A percentile compares a stretch with the other conserved stretches of the same genome.
phyloP scores from a whole-genome alignment of 106 monocot species.

The Dendrobium catenatum region DNA sequence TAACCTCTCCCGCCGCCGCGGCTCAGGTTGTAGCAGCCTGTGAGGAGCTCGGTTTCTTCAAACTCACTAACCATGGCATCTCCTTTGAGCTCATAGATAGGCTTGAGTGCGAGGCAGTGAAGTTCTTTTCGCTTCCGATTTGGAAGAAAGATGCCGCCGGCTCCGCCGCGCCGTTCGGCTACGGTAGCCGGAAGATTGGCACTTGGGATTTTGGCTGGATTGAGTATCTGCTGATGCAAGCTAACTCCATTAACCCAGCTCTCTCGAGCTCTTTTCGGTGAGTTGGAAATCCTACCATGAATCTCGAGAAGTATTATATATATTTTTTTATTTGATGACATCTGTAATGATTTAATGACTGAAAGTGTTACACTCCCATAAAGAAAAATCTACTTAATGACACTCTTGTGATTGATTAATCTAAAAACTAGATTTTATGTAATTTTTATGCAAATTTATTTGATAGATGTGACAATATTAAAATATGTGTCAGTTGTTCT shows the following conservation, averaged over 20 bases:
- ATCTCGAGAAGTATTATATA: too few species aligned
- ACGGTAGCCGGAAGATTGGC: constrained; percentile 72
- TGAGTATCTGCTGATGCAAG: constrained; percentile 70
- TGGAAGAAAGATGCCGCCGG: constrained; percentile 38
- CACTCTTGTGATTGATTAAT: too few species aligned
- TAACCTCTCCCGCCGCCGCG: constrained; percentile 9
- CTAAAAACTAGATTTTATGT: too few species aligned
- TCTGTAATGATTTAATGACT: too few species aligned
- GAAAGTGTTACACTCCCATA: too few species aligned
- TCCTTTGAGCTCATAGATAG: constrained; percentile 18
- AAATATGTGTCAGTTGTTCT: too few species aligned
- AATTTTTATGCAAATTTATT: too few species aligned
- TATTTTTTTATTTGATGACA: too few species aligned
- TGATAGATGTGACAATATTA: too few species aligned
- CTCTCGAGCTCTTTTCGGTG: constrained; percentile 28
- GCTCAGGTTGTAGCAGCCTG: constrained; percentile 37
- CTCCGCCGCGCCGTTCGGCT: constrained; percentile 39
- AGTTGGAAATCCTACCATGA: not conserved
- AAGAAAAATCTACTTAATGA: too few species aligned
- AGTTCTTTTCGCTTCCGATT: constrained; percentile 49
- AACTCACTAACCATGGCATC: constrained; percentile 58
- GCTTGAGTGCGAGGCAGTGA: constrained; percentile 39
- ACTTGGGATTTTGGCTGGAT: constrained; percentile 77
- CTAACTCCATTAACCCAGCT: constrained; percentile 11
- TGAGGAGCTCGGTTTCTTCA: constrained; percentile 76